These are phyloP conservation scores for Diaporthe destruens DNA, from an alignment of 2,329 filamentous ascomycete species.

Conservation along the genomic window DNA sequence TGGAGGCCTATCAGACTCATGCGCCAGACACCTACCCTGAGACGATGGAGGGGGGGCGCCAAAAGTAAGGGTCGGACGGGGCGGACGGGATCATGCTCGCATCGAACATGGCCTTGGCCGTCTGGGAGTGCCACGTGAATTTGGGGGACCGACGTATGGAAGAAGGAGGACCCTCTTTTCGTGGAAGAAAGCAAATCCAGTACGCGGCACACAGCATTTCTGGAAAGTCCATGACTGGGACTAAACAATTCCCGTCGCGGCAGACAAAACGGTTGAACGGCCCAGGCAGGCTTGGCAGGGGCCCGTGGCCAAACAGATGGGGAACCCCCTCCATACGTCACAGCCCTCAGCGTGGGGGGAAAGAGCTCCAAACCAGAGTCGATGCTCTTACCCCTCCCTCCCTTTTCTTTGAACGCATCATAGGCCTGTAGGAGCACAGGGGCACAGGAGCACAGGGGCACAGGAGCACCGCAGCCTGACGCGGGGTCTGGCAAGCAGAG, in stretches of 20 bases:
- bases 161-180: background rate
- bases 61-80: background rate
- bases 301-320: background rate
- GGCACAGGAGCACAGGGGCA: background rate
- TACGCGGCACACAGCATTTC: constrained; percentile 5
- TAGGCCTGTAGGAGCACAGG: background rate
- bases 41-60: background rate
- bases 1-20: background rate
- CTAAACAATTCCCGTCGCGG: background rate
- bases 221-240: background rate
- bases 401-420: background rate
- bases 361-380: background rate
- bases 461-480: background rate
- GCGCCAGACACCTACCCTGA: background rate
- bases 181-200: background rate
- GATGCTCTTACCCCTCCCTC: background rate
- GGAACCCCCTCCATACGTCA: constrained; percentile 9
- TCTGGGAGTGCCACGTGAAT: background rate
- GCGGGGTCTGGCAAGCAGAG: background rate
- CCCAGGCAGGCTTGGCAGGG: constrained; percentile 21
- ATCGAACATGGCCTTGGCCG: background rate
- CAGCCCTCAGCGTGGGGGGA: background rate
- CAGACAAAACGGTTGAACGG: background rate
- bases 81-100: background rate
- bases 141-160: background rate